Conservation (phyloP, 192 early-diverging fungal species). For the Coemansia sp. region DNA sequence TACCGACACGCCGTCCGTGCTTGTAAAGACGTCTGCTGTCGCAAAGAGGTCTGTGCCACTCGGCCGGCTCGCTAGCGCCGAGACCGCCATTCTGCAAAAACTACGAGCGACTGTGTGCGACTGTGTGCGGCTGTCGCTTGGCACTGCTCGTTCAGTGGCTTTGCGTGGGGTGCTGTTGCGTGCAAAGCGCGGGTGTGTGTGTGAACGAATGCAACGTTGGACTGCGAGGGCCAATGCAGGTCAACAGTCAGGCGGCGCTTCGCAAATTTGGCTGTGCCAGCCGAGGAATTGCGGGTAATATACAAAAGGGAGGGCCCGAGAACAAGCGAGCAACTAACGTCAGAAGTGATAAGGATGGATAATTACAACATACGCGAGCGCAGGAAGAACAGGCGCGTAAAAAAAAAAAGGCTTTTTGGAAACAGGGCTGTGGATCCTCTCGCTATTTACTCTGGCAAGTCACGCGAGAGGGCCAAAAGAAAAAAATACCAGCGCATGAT, state of each 20-base stretch:
- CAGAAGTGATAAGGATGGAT: neutral
- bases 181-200: neutral
- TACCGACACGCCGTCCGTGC: conserved; percentile 44
- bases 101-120: neutral
- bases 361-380: neutral
- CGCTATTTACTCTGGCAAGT: no score
- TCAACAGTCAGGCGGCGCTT: neutral
- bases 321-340: neutral
- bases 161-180: neutral
- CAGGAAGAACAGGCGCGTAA: neutral
- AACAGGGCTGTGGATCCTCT: neutral
- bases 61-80: neutral
- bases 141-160: neutral
- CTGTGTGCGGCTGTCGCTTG: neutral
- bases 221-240: neutral
- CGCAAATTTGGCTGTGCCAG: neutral
- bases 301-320: neutral
- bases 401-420: neutral
- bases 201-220: neutral
- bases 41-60: neutral
- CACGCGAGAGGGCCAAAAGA: neutral
- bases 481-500: conserved; percentile 1
- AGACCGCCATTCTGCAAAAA: neutral
- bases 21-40: conserved; percentile 26
- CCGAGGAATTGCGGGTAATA: neutral